Evolutionary conservation across 805 yeast genomes (phyloP).

Genomic region (Grigorovia yakushimaensis): DNA sequence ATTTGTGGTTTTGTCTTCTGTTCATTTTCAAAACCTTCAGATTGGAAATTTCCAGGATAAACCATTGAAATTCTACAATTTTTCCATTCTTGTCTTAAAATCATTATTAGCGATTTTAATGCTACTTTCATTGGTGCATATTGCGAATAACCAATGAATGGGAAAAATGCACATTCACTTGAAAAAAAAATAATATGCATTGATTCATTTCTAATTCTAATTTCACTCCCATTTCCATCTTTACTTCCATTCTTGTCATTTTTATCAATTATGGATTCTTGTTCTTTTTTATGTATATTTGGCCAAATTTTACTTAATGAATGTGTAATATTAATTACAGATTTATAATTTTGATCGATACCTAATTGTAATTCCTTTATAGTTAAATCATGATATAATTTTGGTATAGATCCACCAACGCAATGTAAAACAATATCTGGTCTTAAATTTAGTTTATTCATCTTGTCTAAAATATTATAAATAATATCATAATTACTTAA

Average conservation of each 20-base stretch:
- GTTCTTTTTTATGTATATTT: slow-evolving; percentile 3
- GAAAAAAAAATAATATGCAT: slow-evolving; percentile 52
- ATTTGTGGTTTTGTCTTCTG: slow-evolving; percentile 78
- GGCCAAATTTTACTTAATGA: slow-evolving; percentile 36
- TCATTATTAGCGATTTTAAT: slow-evolving; percentile 59
- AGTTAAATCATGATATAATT: slow-evolving; percentile 59
- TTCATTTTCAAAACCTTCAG: slow-evolving; percentile 82
- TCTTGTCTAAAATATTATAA: slow-evolving; percentile 19
- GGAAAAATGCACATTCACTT: slow-evolving; percentile 72
- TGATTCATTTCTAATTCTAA: not conserved
- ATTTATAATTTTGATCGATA: slow-evolving; percentile 57
- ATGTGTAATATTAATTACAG: slow-evolving; percentile 66
- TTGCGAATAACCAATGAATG: slow-evolving; percentile 84
- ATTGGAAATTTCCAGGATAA: slow-evolving; percentile 80
- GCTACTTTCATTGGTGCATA: slow-evolving; percentile 90
- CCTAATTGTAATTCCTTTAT: slow-evolving; percentile 52
- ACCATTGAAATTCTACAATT: slow-evolving; percentile 57
- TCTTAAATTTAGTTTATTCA: slow-evolving; percentile 21
- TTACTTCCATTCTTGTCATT: no score
- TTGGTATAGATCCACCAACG: slow-evolving; percentile 81
- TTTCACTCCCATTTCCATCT: no score
- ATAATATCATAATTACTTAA: slow-evolving; percentile 47
- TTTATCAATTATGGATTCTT: no score
- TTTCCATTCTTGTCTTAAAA: slow-evolving; percentile 76
- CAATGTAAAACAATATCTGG: slow-evolving; percentile 78